Percentiles rank a stretch among this genome's conserved stretches.
Conservation (phyloP, 331 rosid species). For the Rhamnella rubrinervis region DNA sequence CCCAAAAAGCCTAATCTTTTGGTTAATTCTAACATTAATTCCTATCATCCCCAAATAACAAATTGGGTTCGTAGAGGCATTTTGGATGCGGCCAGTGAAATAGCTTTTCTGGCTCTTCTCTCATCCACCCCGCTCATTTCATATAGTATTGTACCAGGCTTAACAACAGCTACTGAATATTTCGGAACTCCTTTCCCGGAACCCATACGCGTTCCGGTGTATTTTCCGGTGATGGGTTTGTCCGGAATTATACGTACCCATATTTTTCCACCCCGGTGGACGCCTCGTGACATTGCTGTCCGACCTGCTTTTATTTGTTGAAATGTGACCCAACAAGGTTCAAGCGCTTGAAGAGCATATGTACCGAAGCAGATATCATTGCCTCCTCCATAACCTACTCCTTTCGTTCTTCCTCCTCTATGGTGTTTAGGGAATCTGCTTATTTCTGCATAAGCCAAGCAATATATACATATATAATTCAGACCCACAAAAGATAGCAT, state of each 20-base stretch:
- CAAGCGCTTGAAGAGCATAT: slow-evolving; percentile 16
- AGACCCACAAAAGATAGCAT: background rate
- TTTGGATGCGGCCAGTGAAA: background rate
- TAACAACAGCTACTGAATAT: background rate
- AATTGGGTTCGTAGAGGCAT: background rate
- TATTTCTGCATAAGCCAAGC: too few relatives aligned
- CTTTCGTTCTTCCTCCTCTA: too few relatives aligned
- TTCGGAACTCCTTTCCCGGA: too few relatives aligned
- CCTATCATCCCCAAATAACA: background rate
- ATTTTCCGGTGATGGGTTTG: slow-evolving; percentile 1
- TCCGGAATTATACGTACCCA: slow-evolving; percentile 14
- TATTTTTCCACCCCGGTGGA: background rate
- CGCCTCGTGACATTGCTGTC: slow-evolving; percentile 19
- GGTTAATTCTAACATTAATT: background rate
- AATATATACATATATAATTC: background rate
- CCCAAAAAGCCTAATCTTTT: too few relatives aligned
- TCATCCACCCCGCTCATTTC: background rate
- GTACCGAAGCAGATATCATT: slow-evolving; percentile 14
- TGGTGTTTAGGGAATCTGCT: too few relatives aligned
- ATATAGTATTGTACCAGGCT: background rate
- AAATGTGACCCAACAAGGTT: slow-evolving; percentile 8
- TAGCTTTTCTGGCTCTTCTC: background rate
- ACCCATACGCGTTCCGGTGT: too few relatives aligned
- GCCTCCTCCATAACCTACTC: background rate
- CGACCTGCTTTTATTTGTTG: slow-evolving; percentile 11